Evolutionary conservation across 2,329 filamentous ascomycete genomes (phyloP).

Genomic region (Tolypocladium tropicale): DNA sequence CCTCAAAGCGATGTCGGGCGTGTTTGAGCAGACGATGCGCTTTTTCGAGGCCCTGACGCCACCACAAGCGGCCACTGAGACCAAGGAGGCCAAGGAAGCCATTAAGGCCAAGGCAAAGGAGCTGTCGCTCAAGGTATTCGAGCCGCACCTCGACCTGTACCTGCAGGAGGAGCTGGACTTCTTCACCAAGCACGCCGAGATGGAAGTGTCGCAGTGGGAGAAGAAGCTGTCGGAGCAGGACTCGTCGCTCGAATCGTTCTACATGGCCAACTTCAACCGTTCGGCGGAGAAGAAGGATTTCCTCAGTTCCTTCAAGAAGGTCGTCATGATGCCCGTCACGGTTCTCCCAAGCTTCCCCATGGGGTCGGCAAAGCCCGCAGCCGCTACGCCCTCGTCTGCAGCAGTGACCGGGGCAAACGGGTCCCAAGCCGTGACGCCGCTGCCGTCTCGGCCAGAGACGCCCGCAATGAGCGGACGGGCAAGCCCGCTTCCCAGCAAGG

Average conservation of each 20-base stretch:
- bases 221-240: constrained; percentile 86
- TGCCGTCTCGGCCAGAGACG: constrained; percentile 38
- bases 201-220: constrained; percentile 78
- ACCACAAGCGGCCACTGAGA: constrained; percentile 49
- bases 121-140: constrained; percentile 65
- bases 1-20: constrained; percentile 73
- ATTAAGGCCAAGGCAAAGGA: constrained; percentile 56
- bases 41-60: constrained; percentile 64
- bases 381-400: constrained; percentile 1
- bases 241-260: constrained; percentile 81
- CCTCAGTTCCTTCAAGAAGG: constrained; percentile 91
- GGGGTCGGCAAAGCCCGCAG: constrained; percentile 31
- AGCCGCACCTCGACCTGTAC: constrained; percentile 89
- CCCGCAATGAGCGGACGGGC: constrained; percentile 31
- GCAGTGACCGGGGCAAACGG: constrained; percentile 12
- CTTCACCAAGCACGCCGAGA: constrained; percentile 68
- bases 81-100: no score
- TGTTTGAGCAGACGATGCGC: constrained; percentile 77
- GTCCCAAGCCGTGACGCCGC: constrained; percentile 18
- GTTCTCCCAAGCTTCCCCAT: constrained; percentile 63
- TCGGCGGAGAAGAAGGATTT: constrained; percentile 97
- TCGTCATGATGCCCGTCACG: constrained; percentile 97
- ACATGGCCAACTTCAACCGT: constrained; percentile 90
- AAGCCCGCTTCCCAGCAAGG: constrained; percentile 43
- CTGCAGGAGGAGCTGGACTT: constrained; percentile 82